These are phyloP conservation scores for Marchantia paleacea DNA, from an alignment of 225 moss, liverwort and hornwort species.

Conservation along the genomic window DNA sequence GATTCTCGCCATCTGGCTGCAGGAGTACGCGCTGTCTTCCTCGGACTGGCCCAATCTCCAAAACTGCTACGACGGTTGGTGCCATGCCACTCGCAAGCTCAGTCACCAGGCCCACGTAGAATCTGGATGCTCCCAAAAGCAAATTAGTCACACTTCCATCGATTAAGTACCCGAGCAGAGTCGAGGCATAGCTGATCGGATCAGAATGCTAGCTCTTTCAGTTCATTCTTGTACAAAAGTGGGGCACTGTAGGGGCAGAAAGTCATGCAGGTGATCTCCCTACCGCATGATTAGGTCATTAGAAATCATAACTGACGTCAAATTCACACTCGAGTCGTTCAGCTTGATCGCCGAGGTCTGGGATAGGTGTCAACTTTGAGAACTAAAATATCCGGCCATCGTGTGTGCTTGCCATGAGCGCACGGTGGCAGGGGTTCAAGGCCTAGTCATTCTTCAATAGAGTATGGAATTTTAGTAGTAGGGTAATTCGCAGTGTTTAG, in stretches of 20 bases:
- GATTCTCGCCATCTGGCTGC: slow-evolving; percentile 75
- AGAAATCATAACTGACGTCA: no score
- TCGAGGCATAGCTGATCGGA: background rate
- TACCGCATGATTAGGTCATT: background rate
- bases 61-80: slow-evolving; percentile 64
- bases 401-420: background rate
- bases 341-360: background rate
- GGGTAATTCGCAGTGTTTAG: background rate
- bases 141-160: background rate
- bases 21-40: slow-evolving; percentile 60
- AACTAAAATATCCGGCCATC: background rate
- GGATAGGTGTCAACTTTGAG: background rate
- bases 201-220: background rate
- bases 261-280: no score
- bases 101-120: slow-evolving; percentile 26
- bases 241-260: no score
- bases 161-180: background rate
- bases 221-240: no score
- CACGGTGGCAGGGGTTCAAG: background rate
- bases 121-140: background rate
- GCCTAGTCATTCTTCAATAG: background rate
- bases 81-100: slow-evolving; percentile 56
- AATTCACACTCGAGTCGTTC: no score
- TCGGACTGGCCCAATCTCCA: slow-evolving; percentile 92
- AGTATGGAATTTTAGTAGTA: background rate